These are phyloP conservation scores for Aspergillus fumigatus DNA, from an alignment of 2,329 filamentous ascomycete species.

Conservation along the genomic window DNA sequence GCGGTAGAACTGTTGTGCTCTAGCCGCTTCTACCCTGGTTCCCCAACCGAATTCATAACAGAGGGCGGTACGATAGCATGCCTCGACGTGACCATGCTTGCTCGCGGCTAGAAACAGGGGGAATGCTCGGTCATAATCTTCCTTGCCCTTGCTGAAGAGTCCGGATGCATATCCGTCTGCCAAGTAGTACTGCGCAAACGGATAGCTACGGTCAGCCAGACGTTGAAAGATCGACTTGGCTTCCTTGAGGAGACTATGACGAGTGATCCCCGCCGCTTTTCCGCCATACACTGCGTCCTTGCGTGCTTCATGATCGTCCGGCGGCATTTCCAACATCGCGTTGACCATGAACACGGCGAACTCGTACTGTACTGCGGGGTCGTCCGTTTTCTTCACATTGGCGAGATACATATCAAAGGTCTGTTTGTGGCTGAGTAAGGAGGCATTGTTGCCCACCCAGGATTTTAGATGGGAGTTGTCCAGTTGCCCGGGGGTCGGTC, in stretches of 20 bases:
- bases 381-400: slow-evolving; percentile 96
- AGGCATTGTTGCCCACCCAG: slow-evolving; percentile 82
- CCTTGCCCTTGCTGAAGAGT: slow-evolving; percentile 89
- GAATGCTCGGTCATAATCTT: slow-evolving; percentile 87
- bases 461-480: slow-evolving; percentile 78
- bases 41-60: slow-evolving; percentile 99
- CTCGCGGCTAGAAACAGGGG: slow-evolving; percentile 87
- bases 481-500: slow-evolving; percentile 58
- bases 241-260: slow-evolving; percentile 70
- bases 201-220: slow-evolving; percentile 81
- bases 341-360: slow-evolving; percentile 94
- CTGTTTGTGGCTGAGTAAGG: slow-evolving; percentile 83
- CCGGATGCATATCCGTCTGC: slow-evolving; percentile 92
- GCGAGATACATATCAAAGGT: slow-evolving; percentile 96
- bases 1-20: slow-evolving; percentile 90
- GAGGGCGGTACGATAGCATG: slow-evolving; percentile 84
- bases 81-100: slow-evolving; percentile 96
- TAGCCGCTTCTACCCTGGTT: slow-evolving; percentile 79
- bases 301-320: slow-evolving; percentile 42
- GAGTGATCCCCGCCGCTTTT: slow-evolving; percentile 44
- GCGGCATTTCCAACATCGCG: slow-evolving; percentile 72
- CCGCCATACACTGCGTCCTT: slow-evolving; percentile 15
- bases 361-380: slow-evolving; percentile 86
- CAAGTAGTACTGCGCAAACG: slow-evolving; percentile 96
- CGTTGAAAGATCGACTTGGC: slow-evolving; percentile 84